phyloP scores from a whole-genome alignment of 768 basidiomycete species.

The Scleroderma bovista region DNA sequence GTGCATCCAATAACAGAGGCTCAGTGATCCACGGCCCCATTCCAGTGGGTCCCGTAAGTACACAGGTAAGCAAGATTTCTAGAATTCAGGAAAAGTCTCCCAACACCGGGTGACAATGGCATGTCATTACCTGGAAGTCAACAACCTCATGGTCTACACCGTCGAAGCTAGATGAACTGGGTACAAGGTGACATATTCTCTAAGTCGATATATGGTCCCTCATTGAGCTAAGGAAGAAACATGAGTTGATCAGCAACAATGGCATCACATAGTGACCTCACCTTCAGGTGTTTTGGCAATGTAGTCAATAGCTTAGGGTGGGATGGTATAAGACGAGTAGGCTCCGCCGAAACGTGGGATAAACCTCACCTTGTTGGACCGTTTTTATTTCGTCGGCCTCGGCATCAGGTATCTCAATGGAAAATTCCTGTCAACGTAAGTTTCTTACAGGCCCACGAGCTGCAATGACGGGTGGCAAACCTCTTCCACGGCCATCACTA shows the following conservation, averaged over 20 bases:
- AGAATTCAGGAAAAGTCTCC: background rate
- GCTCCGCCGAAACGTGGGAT: background rate
- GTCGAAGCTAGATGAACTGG: slow-evolving; percentile 2
- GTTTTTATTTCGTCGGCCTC: slow-evolving; percentile 95
- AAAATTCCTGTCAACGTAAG: slow-evolving; percentile 66
- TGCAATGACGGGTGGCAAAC: slow-evolving; percentile 28
- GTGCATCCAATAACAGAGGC: slow-evolving; percentile 49
- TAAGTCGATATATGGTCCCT: slow-evolving; percentile 15
- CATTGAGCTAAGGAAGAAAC: slow-evolving; percentile 40
- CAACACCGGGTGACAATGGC: background rate
- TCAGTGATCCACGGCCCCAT: slow-evolving; percentile 26
- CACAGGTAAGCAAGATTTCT: background rate
- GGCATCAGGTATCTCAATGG: slow-evolving; percentile 94
- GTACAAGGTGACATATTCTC: slow-evolving; percentile 12
- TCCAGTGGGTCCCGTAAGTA: slow-evolving; percentile 7
- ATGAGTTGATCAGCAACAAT: slow-evolving; percentile 6
- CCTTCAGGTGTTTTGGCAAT: slow-evolving; percentile 91
- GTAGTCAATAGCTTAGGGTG: slow-evolving; percentile 79
- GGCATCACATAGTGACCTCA: slow-evolving; percentile 14
- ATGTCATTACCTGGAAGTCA: background rate
- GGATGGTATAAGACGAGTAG: slow-evolving; percentile 4
- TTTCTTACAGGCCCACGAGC: slow-evolving; percentile 4
- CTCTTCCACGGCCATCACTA: slow-evolving; percentile 99
- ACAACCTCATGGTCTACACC: background rate
- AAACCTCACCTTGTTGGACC: slow-evolving; percentile 74